Evolutionary conservation across 306 rosid species (phyloP).

Genomic region (Cicer yamashitae): DNA sequence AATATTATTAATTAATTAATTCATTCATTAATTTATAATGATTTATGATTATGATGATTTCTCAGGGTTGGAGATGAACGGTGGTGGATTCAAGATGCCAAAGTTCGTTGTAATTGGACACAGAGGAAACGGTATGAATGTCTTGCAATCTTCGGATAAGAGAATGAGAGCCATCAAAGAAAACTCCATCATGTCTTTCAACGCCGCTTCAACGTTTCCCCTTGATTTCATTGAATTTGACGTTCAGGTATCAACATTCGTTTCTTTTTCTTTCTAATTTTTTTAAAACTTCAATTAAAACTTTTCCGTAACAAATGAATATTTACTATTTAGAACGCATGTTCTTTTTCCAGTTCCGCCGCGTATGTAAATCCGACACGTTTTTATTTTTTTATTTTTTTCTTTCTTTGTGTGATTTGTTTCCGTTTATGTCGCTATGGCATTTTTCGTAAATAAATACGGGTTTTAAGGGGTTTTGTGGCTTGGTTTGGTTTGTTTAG

Average conservation of each 20-base stretch:
- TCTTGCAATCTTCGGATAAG: conserved; percentile 63
- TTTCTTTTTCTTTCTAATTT: neutral
- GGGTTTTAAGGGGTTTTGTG: neutral
- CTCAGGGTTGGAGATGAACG: conserved; percentile 36
- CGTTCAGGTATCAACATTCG: conserved; percentile 64
- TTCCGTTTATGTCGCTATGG: conserved; percentile 28
- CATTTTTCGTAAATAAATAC: conserved; percentile 8
- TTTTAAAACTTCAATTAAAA: neutral
- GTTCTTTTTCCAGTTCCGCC: conserved; percentile 17
- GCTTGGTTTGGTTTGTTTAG: neutral
- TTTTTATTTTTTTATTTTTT: no score
- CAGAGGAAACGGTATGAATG: conserved; percentile 83
- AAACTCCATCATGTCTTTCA: conserved; percentile 74
- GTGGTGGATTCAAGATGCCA: conserved; percentile 32
- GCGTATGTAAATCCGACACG: neutral
- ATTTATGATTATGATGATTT: neutral
- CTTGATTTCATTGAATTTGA: conserved; percentile 78
- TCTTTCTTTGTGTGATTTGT: neutral
- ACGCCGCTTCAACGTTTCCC: conserved; percentile 60
- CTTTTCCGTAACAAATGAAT: neutral
- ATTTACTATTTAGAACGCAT: neutral
- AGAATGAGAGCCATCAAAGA: conserved; percentile 72
- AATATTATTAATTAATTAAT: no score
- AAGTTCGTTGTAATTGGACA: conserved; percentile 80
- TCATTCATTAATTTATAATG: no score